Evolutionary conservation across 495 filamentous ascomycete species (phyloP).

Genomic region (Tirmania nivea): DNA sequence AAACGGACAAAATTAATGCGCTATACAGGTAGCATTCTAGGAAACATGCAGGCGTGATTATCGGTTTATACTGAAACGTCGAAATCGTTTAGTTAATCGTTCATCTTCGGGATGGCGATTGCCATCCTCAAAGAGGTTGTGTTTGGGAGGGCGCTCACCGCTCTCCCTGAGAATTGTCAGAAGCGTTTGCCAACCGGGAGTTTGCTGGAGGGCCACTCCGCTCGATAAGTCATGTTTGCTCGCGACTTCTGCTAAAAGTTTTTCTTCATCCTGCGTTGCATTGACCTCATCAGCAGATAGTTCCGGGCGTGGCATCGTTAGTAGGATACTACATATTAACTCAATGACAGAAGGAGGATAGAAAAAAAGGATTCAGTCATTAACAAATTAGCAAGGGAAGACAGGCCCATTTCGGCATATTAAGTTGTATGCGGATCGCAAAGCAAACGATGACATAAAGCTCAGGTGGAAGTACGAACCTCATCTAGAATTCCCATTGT

Average conservation of each 20-base stretch:
- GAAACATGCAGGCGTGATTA: slow-evolving; percentile 38
- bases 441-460: slow-evolving; percentile 1
- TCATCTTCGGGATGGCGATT: slow-evolving; percentile 30
- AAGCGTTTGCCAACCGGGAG: slow-evolving; percentile 78
- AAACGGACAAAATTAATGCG: slow-evolving; percentile 57
- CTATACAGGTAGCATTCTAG: too few relatives aligned
- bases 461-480: slow-evolving; percentile 30
- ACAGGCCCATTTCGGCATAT: too few relatives aligned
- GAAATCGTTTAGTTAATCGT: slow-evolving; percentile 95
- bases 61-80: slow-evolving; percentile 96
- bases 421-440: too few relatives aligned
- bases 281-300: slow-evolving; percentile 1
- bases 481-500: slow-evolving; percentile 59
- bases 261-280: slow-evolving; percentile 57
- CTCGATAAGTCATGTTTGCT: slow-evolving; percentile 54
- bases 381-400: too few relatives aligned
- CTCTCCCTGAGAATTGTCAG: slow-evolving; percentile 80
- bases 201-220: slow-evolving; percentile 58
- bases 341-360: too few relatives aligned
- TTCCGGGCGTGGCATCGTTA: not conserved
- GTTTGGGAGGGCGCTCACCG: slow-evolving; percentile 55
- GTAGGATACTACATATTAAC: not conserved
- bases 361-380: too few relatives aligned
- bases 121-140: slow-evolving; percentile 14
- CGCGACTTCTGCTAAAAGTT: slow-evolving; percentile 64